A percentile compares a stretch with the other conserved stretches of the same genome.
phyloP scores from a whole-genome alignment of 2,329 filamentous ascomycete genomes.

The Xylaria sp. region DNA sequence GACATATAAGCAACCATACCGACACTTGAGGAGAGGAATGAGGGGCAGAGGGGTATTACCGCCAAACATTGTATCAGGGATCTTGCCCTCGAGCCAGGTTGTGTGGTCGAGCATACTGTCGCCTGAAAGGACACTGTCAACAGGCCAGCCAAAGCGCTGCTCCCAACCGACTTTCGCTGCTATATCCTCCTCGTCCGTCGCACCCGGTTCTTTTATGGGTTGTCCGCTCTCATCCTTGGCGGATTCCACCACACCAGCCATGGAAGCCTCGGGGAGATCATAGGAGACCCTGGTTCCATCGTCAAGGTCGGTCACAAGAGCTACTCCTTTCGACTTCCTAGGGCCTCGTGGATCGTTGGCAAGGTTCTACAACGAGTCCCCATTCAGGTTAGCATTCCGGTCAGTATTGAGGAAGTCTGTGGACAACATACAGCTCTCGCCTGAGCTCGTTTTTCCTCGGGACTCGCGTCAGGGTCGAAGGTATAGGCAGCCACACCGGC shows the following conservation, averaged over 20 bases:
- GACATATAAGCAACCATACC: constrained; percentile 6
- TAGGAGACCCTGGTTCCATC: constrained; percentile 72
- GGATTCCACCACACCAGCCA: constrained; percentile 68
- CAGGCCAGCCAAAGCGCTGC: constrained; percentile 77
- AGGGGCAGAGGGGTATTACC: constrained; percentile 55
- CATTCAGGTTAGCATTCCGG: constrained; percentile 6
- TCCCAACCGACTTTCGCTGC: constrained; percentile 79
- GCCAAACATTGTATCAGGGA: constrained; percentile 91
- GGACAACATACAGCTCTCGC: constrained; percentile 72
- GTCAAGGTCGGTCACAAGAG: constrained; percentile 80
- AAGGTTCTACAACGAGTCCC: constrained; percentile 54
- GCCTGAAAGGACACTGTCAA: constrained; percentile 59
- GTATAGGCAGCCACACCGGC: constrained; percentile 81
- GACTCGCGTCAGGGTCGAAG: constrained; percentile 84
- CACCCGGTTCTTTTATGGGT: constrained; percentile 55
- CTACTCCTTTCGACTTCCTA: constrained; percentile 65
- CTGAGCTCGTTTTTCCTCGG: constrained; percentile 84
- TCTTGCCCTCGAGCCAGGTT: constrained; percentile 80
- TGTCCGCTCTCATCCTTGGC: constrained; percentile 57
- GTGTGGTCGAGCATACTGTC: constrained; percentile 84
- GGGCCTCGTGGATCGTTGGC: constrained; percentile 68
- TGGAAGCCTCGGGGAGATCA: constrained; percentile 77
- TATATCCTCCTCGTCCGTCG: constrained; percentile 60
- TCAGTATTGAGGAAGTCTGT: not conserved
- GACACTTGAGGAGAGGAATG: constrained; percentile 12